These are phyloP conservation scores for Fraxinus quadrangulata DNA, from an alignment of 257 asterid species.

Conservation along the genomic window DNA sequence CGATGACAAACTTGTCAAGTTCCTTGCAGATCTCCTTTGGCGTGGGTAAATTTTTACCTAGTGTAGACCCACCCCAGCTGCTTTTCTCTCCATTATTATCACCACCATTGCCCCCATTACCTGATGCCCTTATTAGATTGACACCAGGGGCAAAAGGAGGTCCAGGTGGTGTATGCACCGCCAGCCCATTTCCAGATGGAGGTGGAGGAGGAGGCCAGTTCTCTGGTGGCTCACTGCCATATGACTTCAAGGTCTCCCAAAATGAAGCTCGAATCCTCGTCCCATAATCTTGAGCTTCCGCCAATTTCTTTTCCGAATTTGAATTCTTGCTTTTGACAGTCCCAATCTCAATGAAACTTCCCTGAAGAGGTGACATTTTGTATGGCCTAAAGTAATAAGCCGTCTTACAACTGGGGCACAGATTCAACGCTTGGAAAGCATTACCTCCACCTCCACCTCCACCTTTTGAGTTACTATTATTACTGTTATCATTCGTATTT, in stretches of 20 bases:
- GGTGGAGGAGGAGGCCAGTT: slow-evolving; percentile 59
- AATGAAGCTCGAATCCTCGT: slow-evolving; percentile 62
- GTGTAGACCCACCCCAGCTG: slow-evolving; percentile 89
- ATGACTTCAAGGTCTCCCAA: slow-evolving; percentile 75
- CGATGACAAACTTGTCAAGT: slow-evolving; percentile 87
- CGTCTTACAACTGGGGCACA: slow-evolving; percentile 90
- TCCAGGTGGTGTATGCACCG: slow-evolving; percentile 87
- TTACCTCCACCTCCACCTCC: slow-evolving; percentile 37
- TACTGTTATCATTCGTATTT: not conserved
- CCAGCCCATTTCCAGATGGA: slow-evolving; percentile 61
- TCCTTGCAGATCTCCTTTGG: slow-evolving; percentile 93
- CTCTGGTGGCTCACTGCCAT: slow-evolving; percentile 72
- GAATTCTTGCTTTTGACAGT: slow-evolving; percentile 54
- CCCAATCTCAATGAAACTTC: slow-evolving; percentile 86
- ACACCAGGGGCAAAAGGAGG: slow-evolving; percentile 88
- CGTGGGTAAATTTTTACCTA: slow-evolving; percentile 76
- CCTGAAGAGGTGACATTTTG: slow-evolving; percentile 80
- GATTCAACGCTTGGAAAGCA: slow-evolving; percentile 72
- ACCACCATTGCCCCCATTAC: slow-evolving; percentile 27
- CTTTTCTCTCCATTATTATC: slow-evolving; percentile 51
- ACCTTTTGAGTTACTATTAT: slow-evolving; percentile 23
- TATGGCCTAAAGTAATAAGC: slow-evolving; percentile 80
- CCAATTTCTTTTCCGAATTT: slow-evolving; percentile 47
- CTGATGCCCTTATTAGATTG: slow-evolving; percentile 59
- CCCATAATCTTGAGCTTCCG: slow-evolving; percentile 46